Evolutionary conservation across 495 filamentous ascomycete species (phyloP).

Genomic region (Penicillium nucicola): DNA sequence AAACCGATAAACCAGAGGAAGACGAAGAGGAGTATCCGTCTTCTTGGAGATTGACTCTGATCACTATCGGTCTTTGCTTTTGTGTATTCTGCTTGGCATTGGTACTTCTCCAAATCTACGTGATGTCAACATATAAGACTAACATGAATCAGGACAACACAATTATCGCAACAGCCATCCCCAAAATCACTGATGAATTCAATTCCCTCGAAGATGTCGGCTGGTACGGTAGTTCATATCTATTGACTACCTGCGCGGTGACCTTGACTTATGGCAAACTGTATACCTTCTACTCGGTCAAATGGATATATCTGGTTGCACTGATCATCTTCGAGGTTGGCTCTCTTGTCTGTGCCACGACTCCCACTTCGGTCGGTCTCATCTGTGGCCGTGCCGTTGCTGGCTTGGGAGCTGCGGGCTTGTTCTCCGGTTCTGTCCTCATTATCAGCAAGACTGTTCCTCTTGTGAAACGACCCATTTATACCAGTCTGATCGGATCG

Average conservation of each 20-base stretch:
- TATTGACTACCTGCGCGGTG: conserved; percentile 71
- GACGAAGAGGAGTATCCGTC: conserved; percentile 49
- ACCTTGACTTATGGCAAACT: conserved; percentile 74
- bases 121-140: not conserved
- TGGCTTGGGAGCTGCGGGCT: conserved; percentile 77
- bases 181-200: conserved; percentile 78
- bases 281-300: conserved; percentile 76
- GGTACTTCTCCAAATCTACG: conserved; percentile 24
- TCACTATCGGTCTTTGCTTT: conserved; percentile 58
- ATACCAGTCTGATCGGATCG: conserved; percentile 68
- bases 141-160: conserved; percentile 56
- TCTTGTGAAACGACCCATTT: conserved; percentile 65
- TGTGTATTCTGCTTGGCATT: conserved; percentile 65
- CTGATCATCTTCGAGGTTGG: conserved; percentile 81
- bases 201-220: conserved; percentile 72
- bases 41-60: conserved; percentile 49
- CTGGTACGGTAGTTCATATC: conserved; percentile 70
- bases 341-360: conserved; percentile 76
- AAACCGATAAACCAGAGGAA: conserved; percentile 18
- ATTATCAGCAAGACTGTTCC: conserved; percentile 78
- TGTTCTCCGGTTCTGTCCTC: conserved; percentile 78
- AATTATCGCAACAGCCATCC: conserved; percentile 83
- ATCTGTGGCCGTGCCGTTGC: conserved; percentile 85
- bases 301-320: conserved; percentile 67
- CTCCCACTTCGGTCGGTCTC: conserved; percentile 68